These are phyloP conservation scores for Penicillium desertorum DNA, from an alignment of 495 filamentous ascomycete genomes.

Conservation along the genomic window DNA sequence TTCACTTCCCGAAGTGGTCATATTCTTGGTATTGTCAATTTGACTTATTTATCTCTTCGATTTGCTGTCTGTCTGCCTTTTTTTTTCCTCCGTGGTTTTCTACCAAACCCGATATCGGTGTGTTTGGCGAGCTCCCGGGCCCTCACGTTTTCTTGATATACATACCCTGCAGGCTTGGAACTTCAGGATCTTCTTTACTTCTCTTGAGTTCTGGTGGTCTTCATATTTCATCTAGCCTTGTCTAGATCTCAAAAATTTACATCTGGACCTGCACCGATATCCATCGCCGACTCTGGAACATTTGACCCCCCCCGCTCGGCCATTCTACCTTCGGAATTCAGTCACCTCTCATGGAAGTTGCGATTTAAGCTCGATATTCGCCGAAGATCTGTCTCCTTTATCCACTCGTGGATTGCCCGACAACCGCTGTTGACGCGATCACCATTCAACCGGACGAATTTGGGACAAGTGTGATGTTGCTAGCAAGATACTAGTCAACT, in stretches of 20 bases:
- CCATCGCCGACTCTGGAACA: constrained; percentile 15
- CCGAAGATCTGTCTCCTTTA: constrained; percentile 3
- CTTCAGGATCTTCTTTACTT: constrained; percentile 1
- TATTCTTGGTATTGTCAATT: not conserved
- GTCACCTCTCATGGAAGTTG: constrained; percentile 21
- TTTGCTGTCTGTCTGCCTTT: not conserved
- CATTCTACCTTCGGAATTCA: constrained; percentile 21
- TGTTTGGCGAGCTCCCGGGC: constrained; percentile 19
- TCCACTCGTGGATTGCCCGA: not conserved
- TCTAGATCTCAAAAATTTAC: constrained; percentile 1
- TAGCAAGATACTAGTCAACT: constrained; percentile 24
- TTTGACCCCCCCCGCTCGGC: constrained; percentile 23
- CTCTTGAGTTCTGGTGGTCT: not conserved
- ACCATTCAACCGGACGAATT: not conserved
- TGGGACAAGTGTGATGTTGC: constrained; percentile 38
- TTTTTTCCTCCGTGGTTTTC: not conserved
- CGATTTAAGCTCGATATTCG: constrained; percentile 16
- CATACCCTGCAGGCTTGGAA: constrained; percentile 15
- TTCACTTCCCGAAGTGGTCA: constrained; percentile 3
- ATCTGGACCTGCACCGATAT: constrained; percentile 8
- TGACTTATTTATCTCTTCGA: constrained; percentile 9
- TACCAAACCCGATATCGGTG: constrained; percentile 6
- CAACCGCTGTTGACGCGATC: constrained; percentile 4
- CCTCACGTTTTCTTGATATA: constrained; percentile 23
- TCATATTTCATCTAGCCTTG: not conserved